Percentiles rank a stretch among this genome's conserved stretches.
Evolutionary conservation across 2,329 filamentous ascomycete species (phyloP).

Genomic region (Diplodia corticola): DNA sequence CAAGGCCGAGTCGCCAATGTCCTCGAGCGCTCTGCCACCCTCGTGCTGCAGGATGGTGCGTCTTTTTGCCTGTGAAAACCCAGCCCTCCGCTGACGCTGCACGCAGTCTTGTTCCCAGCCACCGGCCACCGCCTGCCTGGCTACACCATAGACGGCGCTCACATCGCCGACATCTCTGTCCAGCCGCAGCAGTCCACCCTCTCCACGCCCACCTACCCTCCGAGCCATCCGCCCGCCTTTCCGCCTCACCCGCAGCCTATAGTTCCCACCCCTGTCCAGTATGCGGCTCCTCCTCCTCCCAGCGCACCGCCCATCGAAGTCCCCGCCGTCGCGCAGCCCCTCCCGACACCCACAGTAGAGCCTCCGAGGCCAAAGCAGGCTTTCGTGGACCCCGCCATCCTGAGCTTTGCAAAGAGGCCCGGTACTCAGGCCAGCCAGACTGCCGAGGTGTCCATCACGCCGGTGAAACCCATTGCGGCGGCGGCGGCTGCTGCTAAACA

Average conservation of each 20-base stretch:
- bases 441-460: slow-evolving; percentile 44
- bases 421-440: not conserved
- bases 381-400: slow-evolving; percentile 80
- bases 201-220: slow-evolving; percentile 23
- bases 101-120: slow-evolving; percentile 54
- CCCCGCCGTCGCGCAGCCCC: slow-evolving; percentile 18
- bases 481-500: slow-evolving; percentile 34
- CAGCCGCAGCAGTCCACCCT: slow-evolving; percentile 35
- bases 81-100: not conserved
- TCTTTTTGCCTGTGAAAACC: not conserved
- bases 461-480: slow-evolving; percentile 43
- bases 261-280: slow-evolving; percentile 28
- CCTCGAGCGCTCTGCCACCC: slow-evolving; percentile 59
- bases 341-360: slow-evolving; percentile 17
- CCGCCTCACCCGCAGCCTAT: slow-evolving; percentile 13
- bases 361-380: slow-evolving; percentile 37
- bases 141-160: slow-evolving; percentile 58
- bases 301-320: slow-evolving; percentile 29
- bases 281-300: slow-evolving; percentile 26
- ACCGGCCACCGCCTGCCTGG: slow-evolving; percentile 54
- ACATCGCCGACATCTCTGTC: slow-evolving; percentile 61
- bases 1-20: slow-evolving; percentile 72
- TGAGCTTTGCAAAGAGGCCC: slow-evolving; percentile 60
- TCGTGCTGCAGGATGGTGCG: slow-evolving; percentile 71
- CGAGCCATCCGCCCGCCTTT: slow-evolving; percentile 20